Conservation (phyloP, 306 rosid species). For the Citrullus mucosospermus region DNA sequence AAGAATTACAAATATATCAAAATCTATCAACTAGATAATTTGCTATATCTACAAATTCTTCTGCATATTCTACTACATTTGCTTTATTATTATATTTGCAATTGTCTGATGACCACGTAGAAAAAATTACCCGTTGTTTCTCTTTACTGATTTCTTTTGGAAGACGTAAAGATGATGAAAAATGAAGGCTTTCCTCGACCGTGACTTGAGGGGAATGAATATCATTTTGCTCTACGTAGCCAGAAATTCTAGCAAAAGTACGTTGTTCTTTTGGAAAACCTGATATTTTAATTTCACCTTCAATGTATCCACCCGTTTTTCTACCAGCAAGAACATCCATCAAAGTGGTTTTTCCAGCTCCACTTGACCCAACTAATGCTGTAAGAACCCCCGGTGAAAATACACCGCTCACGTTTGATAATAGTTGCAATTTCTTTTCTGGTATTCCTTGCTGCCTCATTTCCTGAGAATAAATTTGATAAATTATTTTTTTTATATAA, state of each 20-base stretch:
- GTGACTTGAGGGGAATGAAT: slow-evolving; percentile 93
- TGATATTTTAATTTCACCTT: slow-evolving; percentile 70
- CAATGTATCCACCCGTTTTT: slow-evolving; percentile 86
- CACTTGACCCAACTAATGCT: slow-evolving; percentile 87
- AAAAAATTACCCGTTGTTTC: slow-evolving; percentile 39
- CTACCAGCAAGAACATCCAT: slow-evolving; percentile 97
- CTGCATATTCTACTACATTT: too few species aligned
- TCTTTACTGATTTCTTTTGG: slow-evolving; percentile 53
- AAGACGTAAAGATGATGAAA: slow-evolving; percentile 82
- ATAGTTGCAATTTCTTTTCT: slow-evolving; percentile 60
- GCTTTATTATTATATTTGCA: too few species aligned
- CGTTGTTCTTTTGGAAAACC: slow-evolving; percentile 72
- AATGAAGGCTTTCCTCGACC: slow-evolving; percentile 68
- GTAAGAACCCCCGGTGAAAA: slow-evolving; percentile 91
- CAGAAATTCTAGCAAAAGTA: slow-evolving; percentile 76
- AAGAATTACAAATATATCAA: too few species aligned
- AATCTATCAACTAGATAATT: neutral
- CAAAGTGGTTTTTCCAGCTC: slow-evolving; percentile 91
- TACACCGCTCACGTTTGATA: slow-evolving; percentile 68
- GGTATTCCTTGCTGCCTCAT: slow-evolving; percentile 56
- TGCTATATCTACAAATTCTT: too few species aligned
- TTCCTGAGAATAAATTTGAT: slow-evolving; percentile 23
- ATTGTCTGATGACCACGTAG: neutral
- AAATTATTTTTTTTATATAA: too few species aligned
- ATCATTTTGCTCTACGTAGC: slow-evolving; percentile 92